Evolutionary conservation across 2,329 filamentous ascomycete genomes (phyloP).

Genomic region (Aspergillus pseudoterreus): DNA sequence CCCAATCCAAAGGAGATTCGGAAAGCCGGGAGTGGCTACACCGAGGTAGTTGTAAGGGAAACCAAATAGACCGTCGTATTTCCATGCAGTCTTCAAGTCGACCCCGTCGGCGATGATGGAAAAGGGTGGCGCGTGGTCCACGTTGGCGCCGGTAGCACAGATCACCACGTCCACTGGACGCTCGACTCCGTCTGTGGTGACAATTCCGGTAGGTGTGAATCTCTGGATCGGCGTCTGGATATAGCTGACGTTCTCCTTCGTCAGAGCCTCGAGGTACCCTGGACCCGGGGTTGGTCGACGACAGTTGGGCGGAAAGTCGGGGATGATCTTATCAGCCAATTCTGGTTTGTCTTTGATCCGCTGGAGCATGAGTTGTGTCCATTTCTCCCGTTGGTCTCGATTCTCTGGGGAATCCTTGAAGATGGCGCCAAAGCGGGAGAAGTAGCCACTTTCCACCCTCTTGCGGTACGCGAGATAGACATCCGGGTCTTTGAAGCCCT

Average conservation of each 20-base stretch:
- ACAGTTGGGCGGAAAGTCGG: constrained; percentile 25
- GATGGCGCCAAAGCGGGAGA: constrained; percentile 36
- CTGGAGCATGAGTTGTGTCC: not conserved
- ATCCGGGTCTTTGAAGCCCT: constrained; percentile 58
- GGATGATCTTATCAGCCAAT: constrained; percentile 35
- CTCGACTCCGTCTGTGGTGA: constrained; percentile 55
- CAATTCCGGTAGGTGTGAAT: constrained; percentile 59
- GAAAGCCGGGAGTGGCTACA: constrained; percentile 60
- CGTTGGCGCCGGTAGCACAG: constrained; percentile 65
- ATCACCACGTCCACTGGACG: constrained; percentile 62
- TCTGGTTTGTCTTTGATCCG: constrained; percentile 27
- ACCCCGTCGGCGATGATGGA: constrained; percentile 54
- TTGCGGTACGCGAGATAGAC: constrained; percentile 60
- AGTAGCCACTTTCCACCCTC: constrained; percentile 58
- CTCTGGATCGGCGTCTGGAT: constrained; percentile 55
- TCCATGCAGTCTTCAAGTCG: constrained; percentile 57
- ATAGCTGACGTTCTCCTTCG: constrained; percentile 58
- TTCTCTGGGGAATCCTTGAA: not conserved
- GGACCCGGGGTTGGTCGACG: constrained; percentile 45
- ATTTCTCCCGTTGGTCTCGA: not conserved
- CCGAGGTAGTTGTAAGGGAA: constrained; percentile 68
- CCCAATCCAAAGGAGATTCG: constrained; percentile 63
- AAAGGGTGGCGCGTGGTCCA: constrained; percentile 58
- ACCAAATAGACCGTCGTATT: constrained; percentile 51
- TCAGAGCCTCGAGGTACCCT: constrained; percentile 58